phyloP scores from a whole-genome alignment of 768 basidiomycete genomes.

The Pulveroboletus sp. region DNA sequence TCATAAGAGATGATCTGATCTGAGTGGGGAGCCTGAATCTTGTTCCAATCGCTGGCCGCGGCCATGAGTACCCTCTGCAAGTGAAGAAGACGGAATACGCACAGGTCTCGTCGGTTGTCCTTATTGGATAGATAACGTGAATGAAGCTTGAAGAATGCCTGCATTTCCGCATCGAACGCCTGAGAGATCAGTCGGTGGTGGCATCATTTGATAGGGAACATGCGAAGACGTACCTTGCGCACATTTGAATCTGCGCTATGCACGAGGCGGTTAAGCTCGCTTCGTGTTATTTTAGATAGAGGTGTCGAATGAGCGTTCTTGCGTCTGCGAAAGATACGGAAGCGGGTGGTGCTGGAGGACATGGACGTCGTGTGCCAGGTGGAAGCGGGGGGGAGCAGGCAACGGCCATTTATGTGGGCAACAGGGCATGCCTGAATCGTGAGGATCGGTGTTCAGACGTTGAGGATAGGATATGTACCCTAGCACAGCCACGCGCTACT shows the following conservation, averaged over 20 bases:
- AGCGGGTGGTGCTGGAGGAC: constrained; percentile 33
- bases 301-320: constrained; percentile 40
- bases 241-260: constrained; percentile 49
- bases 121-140: constrained; percentile 90
- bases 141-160: constrained; percentile 93
- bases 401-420: constrained; percentile 19
- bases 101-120: constrained; percentile 86
- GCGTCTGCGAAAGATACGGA: constrained; percentile 37
- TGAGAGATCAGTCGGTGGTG: constrained; percentile 23
- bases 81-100: constrained; percentile 28
- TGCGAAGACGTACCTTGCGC: constrained; percentile 55
- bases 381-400: constrained; percentile 27
- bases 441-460: constrained; percentile 8
- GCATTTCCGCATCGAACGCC: constrained; percentile 90
- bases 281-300: constrained; percentile 52
- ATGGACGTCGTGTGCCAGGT: constrained; percentile 11
- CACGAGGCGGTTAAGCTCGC: constrained; percentile 67
- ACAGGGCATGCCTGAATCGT: constrained; percentile 18
- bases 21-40: constrained; percentile 79
- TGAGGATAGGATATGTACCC: constrained; percentile 5
- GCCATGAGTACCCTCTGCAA: constrained; percentile 6
- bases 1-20: constrained; percentile 87
- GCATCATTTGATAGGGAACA: constrained; percentile 17
- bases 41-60: constrained; percentile 74
- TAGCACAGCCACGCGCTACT: constrained; percentile 19